Conservation (phyloP, 164 flowering plant genomes). For the Nymphaea colorata region DNA sequence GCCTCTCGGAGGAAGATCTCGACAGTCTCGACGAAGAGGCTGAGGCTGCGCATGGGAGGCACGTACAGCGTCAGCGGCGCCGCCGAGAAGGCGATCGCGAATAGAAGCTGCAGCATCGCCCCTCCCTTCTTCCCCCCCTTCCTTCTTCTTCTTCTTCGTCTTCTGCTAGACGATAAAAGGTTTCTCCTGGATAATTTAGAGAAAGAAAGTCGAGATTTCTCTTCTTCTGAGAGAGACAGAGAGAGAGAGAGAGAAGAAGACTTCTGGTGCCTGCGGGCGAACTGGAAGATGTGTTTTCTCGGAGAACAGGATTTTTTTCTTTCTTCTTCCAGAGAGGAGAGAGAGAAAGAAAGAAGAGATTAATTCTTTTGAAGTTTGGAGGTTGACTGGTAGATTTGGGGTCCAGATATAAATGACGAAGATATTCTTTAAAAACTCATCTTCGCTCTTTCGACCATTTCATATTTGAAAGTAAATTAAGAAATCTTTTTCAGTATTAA, state of each 20-base stretch:
- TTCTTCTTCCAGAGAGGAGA: background rate
- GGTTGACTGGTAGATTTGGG: background rate
- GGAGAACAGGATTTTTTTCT: background rate
- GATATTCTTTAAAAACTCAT: too few relatives aligned
- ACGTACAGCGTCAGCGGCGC: constrained; percentile 59
- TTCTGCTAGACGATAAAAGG: too few relatives aligned
- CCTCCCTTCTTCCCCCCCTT: background rate
- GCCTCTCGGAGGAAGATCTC: constrained; percentile 40
- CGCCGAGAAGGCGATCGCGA: constrained; percentile 69
- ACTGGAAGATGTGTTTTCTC: background rate
- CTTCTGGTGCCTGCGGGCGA: background rate
- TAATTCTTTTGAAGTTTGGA: background rate
- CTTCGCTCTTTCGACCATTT: too few relatives aligned
- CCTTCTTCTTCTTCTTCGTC: too few relatives aligned
- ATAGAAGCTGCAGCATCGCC: constrained; percentile 54
- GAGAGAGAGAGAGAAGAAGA: background rate
- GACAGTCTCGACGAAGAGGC: constrained; percentile 54
- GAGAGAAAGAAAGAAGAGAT: background rate
- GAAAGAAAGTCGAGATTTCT: background rate
- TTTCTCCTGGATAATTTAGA: background rate
- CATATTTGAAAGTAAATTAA: too few relatives aligned
- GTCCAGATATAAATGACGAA: too few relatives aligned
- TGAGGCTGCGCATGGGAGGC: constrained; percentile 67
- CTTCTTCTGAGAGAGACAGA: background rate
- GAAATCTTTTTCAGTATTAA: too few relatives aligned